A percentile compares a stretch with the other conserved stretches of the same genome.
Evolutionary conservation across 352 stramenopile genomes (phyloP).

Genomic region (Globisporangium radiosum): DNA sequence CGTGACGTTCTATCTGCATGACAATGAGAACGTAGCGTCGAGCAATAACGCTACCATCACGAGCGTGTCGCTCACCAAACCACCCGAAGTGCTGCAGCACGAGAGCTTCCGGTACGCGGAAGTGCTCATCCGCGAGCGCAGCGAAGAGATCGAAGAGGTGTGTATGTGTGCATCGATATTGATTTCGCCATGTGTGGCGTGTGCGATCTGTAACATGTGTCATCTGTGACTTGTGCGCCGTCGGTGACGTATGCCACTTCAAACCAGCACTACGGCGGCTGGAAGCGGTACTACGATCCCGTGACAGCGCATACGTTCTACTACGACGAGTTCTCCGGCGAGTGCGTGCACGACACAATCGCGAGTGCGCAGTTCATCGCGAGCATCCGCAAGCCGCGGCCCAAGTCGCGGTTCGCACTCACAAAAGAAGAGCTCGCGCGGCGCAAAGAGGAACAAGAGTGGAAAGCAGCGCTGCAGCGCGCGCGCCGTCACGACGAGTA

Average conservation of each 20-base stretch:
- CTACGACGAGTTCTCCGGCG: slow-evolving; percentile 53
- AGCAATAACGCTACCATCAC: background rate
- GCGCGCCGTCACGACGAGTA: slow-evolving; percentile 32
- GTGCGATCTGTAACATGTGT: background rate
- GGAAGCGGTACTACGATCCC: slow-evolving; percentile 56
- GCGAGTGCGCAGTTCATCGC: slow-evolving; percentile 30
- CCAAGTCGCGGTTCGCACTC: slow-evolving; percentile 22
- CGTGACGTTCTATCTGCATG: slow-evolving; percentile 49
- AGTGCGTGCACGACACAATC: slow-evolving; percentile 54
- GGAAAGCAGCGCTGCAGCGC: slow-evolving; percentile 50
- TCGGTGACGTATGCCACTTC: background rate
- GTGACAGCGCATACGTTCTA: slow-evolving; percentile 54
- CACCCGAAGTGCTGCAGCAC: slow-evolving; percentile 31
- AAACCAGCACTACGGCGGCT: slow-evolving; percentile 27
- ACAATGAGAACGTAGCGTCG: slow-evolving; percentile 10
- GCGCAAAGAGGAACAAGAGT: slow-evolving; percentile 57
- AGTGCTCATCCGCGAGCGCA: slow-evolving; percentile 38
- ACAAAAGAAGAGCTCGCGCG: slow-evolving; percentile 38
- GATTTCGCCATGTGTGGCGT: background rate
- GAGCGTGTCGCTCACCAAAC: slow-evolving; percentile 46
- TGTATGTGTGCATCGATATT: background rate
- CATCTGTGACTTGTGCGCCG: background rate
- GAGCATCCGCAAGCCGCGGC: slow-evolving; percentile 25
- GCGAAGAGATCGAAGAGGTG: slow-evolving; percentile 58
- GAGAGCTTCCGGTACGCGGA: slow-evolving; percentile 56